These are phyloP conservation scores for Epichloe coenophiala DNA, from an alignment of 2,329 filamentous ascomycete genomes.

Conservation along the genomic window DNA sequence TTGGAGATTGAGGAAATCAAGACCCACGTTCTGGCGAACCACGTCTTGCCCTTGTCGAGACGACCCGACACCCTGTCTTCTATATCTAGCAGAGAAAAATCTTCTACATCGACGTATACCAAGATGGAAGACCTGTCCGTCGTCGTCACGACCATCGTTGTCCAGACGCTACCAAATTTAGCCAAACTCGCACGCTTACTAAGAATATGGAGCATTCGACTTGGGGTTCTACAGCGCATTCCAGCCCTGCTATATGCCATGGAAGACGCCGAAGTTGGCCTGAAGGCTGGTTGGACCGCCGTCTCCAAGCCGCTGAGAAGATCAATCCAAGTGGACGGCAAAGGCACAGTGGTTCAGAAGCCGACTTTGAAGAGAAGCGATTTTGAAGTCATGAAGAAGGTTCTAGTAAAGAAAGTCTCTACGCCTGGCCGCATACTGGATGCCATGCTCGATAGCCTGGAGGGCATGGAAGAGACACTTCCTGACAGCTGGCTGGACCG, in stretches of 20 bases:
- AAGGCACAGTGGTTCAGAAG: constrained; percentile 7
- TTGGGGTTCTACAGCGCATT: constrained; percentile 61
- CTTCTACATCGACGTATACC: constrained; percentile 41
- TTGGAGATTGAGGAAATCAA: constrained; percentile 81
- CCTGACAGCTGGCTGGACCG: constrained; percentile 79
- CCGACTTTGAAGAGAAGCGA: constrained; percentile 28
- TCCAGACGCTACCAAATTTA: constrained; percentile 76
- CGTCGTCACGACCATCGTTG: constrained; percentile 76
- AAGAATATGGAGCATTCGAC: constrained; percentile 62
- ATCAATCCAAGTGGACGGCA: constrained; percentile 9
- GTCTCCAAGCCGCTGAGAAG: constrained; percentile 25
- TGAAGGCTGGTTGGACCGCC: constrained; percentile 53
- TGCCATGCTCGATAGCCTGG: constrained; percentile 72
- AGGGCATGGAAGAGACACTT: constrained; percentile 70
- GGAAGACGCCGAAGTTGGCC: constrained; percentile 48
- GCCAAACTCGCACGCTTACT: constrained; percentile 62
- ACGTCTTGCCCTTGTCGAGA: constrained; percentile 45
- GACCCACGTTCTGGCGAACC: constrained; percentile 68
- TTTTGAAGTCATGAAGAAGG: constrained; percentile 44
- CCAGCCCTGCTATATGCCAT: constrained; percentile 56
- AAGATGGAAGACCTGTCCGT: constrained; percentile 82
- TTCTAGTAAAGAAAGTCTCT: constrained; percentile 56
- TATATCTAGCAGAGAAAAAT: constrained; percentile 19
- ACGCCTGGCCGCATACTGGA: constrained; percentile 64
- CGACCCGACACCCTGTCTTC: constrained; percentile 24